Base-by-base conservation (phyloP, 1,284 basidiomycete species). In the Kwoniella shivajii region DNA sequence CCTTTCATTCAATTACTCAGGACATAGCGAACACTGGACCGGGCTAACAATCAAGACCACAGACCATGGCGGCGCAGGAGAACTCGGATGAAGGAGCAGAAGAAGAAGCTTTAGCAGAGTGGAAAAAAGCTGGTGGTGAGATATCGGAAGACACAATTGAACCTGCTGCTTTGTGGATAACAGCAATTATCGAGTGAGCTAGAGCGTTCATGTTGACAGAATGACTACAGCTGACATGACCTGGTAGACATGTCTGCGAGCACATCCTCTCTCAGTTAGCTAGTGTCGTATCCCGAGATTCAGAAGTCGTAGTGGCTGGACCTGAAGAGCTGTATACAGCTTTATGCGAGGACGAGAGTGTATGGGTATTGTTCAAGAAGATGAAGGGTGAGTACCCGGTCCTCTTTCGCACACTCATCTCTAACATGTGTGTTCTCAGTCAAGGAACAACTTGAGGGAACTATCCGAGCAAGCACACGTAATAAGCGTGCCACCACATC, bases 101-200 rank as follows among this genome's bases (percentile, higher is more conserved):
- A 38, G 54, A 61, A 7, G 22, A 50, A 1, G 49, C 63, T 13
- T 31, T 71, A 16, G 45, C 46, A 2, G 59, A 56, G 0, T 76
- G 77, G 73, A 60, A 56, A 37, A 46, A 37, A 6, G 73, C 66
- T 2, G 77, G 77, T 3, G 78, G 78, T 14, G 74, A 76, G 36
- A 29, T 42, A 4, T 59, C 64, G 6, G 67, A 71, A 13, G 69
- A 67, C 20, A 76, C 73, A 0, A 50, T 93, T n/a, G 85, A 87
- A 13, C 89, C 90, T 3, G 88, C 91, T 24, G 87, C 89, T 16
- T 75, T 94, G 43, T 95, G 93, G 81, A 81, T 93, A 53, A 93
- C 92, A 11, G 91, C 91, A n/a, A 88, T 94, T 61, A 80, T 94
- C 39, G 92, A 95, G 92, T 92, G 73, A 79, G 90, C 57, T 57